Evolutionary conservation across 2,329 filamentous ascomycete species (phyloP).

Genomic region (Fonsecaea multimorphosa): DNA sequence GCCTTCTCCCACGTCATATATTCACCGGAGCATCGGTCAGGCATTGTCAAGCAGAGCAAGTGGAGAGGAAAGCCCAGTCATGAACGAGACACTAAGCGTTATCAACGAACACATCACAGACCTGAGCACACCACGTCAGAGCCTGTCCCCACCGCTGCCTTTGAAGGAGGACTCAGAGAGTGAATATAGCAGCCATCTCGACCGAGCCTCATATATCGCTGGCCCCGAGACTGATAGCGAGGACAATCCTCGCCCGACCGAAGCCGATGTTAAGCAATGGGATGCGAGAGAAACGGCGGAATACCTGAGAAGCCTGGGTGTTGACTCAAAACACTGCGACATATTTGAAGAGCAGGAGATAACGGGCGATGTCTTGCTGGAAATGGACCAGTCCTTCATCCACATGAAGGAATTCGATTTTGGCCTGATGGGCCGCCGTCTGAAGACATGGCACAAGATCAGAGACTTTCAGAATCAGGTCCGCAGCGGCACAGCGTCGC

Average conservation of each 20-base stretch:
- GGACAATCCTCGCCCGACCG: constrained; percentile 72
- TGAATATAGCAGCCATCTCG: constrained; percentile 82
- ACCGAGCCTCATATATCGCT: constrained; percentile 83
- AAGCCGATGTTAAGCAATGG: constrained; percentile 80
- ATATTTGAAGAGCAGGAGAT: constrained; percentile 97
- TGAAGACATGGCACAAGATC: constrained; percentile 97
- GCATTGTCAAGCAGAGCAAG: constrained; percentile 57
- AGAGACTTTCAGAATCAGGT: constrained; percentile 89
- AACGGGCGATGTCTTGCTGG: constrained; percentile 86
- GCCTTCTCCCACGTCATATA: constrained; percentile 44
- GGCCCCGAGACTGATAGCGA: constrained; percentile 96
- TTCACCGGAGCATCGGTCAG: constrained; percentile 53
- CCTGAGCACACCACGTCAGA: constrained; percentile 68
- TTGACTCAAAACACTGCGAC: constrained; percentile 89
- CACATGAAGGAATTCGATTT: constrained; percentile 96
- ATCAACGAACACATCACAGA: constrained; percentile 98
- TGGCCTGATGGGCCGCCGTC: constrained; percentile 82
- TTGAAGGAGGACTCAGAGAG: constrained; percentile 71
- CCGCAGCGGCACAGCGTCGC: constrained; percentile 59
- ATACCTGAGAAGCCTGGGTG: constrained; percentile 81
- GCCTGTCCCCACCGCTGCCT: constrained; percentile 43
- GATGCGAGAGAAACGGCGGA: constrained; percentile 81
- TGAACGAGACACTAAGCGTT: constrained; percentile 93
- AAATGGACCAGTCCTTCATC: constrained; percentile 93
- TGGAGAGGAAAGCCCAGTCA: constrained; percentile 73